A percentile compares a stretch with the other conserved stretches of the same genome.
Conservation (phyloP, 2,329 filamentous ascomycete species). For the Trichoderma sp. region DNA sequence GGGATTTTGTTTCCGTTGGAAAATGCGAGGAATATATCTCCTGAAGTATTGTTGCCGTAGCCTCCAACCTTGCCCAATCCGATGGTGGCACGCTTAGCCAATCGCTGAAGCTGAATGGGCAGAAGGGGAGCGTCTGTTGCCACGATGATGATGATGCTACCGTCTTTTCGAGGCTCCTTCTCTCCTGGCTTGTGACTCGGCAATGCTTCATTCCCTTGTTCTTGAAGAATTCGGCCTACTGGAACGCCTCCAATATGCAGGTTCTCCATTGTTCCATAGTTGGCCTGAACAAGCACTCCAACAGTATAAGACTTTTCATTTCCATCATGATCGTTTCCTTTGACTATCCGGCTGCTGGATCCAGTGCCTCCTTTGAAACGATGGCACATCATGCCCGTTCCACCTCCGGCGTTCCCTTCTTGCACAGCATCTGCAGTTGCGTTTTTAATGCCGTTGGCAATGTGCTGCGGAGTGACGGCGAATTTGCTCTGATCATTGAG, state of each 20-base stretch:
- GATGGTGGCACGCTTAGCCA: conserved; percentile 64
- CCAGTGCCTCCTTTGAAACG: conserved; percentile 70
- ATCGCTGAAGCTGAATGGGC: conserved; percentile 45
- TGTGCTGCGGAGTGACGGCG: conserved; percentile 56
- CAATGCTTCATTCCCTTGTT: conserved; percentile 41
- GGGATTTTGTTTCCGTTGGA: conserved; percentile 61
- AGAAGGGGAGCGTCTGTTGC: conserved; percentile 41
- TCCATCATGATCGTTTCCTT: conserved; percentile 44
- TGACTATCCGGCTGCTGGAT: conserved; percentile 61
- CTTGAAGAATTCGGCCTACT: conserved; percentile 61
- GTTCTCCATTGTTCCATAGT: conserved; percentile 63
- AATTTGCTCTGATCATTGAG: conserved; percentile 62
- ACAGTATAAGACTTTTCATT: conserved; percentile 56
- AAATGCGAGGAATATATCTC: conserved; percentile 70
- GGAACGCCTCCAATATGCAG: conserved; percentile 65
- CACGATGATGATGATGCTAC: conserved; percentile 44
- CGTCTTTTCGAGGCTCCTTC: conserved; percentile 40
- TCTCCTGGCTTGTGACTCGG: conserved; percentile 27
- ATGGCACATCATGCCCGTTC: conserved; percentile 70
- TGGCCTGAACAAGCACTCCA: conserved; percentile 65
- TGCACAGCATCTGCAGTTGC: conserved; percentile 56
- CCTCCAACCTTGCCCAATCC: conserved; percentile 65
- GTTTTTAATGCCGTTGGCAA: conserved; percentile 57
- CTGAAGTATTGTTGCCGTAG: conserved; percentile 63
- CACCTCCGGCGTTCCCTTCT: conserved; percentile 68